Base-by-base conservation (phyloP, 129 eudicot genomes). In the Saposhnikovia divaricata region DNA sequence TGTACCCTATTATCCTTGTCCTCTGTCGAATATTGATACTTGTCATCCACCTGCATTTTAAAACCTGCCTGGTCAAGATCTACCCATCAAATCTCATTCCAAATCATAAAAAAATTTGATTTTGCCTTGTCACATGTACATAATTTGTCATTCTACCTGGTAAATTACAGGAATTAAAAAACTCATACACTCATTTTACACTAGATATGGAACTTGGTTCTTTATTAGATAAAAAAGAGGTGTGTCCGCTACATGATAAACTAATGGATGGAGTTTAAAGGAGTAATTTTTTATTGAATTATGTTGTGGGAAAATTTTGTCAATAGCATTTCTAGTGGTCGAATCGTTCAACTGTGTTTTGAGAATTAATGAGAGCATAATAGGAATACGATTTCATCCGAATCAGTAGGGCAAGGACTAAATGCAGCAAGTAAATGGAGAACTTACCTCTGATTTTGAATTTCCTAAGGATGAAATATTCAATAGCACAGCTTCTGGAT, bases 21-120 rank as follows among this genome's bases (percentile, higher is more conserved):
- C 51, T 87, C 86, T 28, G 82, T 44, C 3, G 89, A 83, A 74
- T 85, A 87, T 18, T 75, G 80, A 68, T 89, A 89, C 57, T 89
- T 89, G 78, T 89, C 93, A 46, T 89, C 93, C 81, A 89, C 90
- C 90, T 89, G 65, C 75, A 61, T 5, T 38, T 16, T 40, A 72
- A 21, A 55, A 21, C 21, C 65, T 55, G 7, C 27, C 65, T 55
- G 11, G 65, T 55, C 7, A 19, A 38, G 18, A 4, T 37, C 9
- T 71, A 15, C 25, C 9, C 25, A 71, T 4, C 21, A 12, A 39
- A 37, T 37, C 0, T 27, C 16, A 65, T 2, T 65, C 18, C 6
- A 25, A 65, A 65, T 65, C 18, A 65, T 65, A 6, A 28, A 65
- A 5, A 27, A n/a, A 66, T 16, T 6, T 13, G 18, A 66, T 11